These are phyloP conservation scores for Pythium brassicae DNA, from an alignment of 352 stramenopile genomes.

Conservation along the genomic window DNA sequence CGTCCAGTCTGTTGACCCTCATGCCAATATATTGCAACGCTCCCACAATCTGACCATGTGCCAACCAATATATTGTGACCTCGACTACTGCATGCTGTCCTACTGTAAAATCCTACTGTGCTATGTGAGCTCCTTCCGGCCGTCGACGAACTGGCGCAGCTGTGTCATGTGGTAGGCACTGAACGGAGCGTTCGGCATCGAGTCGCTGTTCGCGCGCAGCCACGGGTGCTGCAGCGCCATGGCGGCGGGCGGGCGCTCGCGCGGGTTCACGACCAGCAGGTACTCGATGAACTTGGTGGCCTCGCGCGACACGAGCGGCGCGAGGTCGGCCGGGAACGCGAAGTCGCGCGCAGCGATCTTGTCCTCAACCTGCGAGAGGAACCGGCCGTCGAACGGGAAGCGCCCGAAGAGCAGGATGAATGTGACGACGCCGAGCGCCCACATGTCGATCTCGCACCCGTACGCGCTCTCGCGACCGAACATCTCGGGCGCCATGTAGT, in stretches of 20 bases:
- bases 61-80: too few species aligned
- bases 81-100: too few species aligned
- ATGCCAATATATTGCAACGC: background rate
- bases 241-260: slow-evolving; percentile 53
- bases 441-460: slow-evolving; percentile 67
- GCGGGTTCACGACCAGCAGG: slow-evolving; percentile 52
- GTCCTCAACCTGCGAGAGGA: slow-evolving; percentile 83
- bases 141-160: slow-evolving; percentile 40
- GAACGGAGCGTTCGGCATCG: slow-evolving; percentile 25
- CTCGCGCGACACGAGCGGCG: slow-evolving; percentile 46
- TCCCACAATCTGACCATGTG: too few species aligned
- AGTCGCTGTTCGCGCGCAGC: slow-evolving; percentile 37
- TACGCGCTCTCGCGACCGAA: slow-evolving; percentile 58
- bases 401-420: slow-evolving; percentile 71
- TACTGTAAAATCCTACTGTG: background rate
- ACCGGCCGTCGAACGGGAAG: slow-evolving; percentile 74
- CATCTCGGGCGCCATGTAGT: slow-evolving; percentile 86
- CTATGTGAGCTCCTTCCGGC: slow-evolving; percentile 29
- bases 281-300: slow-evolving; percentile 80
- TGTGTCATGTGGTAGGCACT: slow-evolving; percentile 41
- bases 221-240: slow-evolving; percentile 70
- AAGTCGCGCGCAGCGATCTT: slow-evolving; percentile 69
- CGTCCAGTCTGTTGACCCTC: too few species aligned
- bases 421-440: slow-evolving; percentile 70
- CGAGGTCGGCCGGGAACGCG: slow-evolving; percentile 44